A percentile compares a stretch with the other conserved stretches of the same genome.
These are phyloP conservation scores for Xylariales sp. DNA, from an alignment of 2,329 filamentous ascomycete species.

Conservation along the genomic window DNA sequence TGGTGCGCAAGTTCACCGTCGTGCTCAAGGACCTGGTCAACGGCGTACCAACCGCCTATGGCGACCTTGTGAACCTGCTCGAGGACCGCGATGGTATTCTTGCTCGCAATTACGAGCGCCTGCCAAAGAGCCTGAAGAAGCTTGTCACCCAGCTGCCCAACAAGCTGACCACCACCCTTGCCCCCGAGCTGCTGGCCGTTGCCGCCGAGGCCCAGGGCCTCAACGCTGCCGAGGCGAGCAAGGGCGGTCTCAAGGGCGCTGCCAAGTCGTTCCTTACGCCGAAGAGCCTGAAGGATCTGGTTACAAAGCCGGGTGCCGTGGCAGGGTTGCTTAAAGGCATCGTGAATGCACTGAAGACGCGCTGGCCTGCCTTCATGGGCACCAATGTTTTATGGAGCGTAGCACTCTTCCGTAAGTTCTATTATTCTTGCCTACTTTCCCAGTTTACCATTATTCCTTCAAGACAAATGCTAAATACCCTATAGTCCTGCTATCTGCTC, in stretches of 20 bases:
- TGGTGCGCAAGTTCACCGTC: slow-evolving; percentile 79
- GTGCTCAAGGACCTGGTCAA: slow-evolving; percentile 90
- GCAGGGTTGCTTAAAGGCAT: slow-evolving; percentile 85
- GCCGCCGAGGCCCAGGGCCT: slow-evolving; percentile 71
- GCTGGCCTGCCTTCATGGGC: slow-evolving; percentile 87
- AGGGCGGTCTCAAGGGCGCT: slow-evolving; percentile 45
- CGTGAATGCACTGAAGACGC: slow-evolving; percentile 77
- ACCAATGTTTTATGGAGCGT: slow-evolving; percentile 90
- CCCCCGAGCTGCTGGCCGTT: slow-evolving; percentile 76
- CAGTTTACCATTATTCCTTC: background rate
- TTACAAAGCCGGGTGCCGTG: slow-evolving; percentile 83
- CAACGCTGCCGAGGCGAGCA: slow-evolving; percentile 44
- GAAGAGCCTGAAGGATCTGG: slow-evolving; percentile 70
- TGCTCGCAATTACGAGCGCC: slow-evolving; percentile 55
- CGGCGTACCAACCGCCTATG: slow-evolving; percentile 88
- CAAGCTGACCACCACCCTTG: slow-evolving; percentile 72
- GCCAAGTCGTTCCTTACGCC: slow-evolving; percentile 66
- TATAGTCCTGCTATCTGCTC: slow-evolving; percentile 80
- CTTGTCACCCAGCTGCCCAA: slow-evolving; percentile 79
- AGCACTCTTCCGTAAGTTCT: slow-evolving; percentile 73
- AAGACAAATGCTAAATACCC: background rate
- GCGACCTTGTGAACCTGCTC: slow-evolving; percentile 68
- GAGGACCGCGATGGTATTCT: slow-evolving; percentile 59
- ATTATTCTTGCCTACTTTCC: background rate
- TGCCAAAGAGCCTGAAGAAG: slow-evolving; percentile 79